Evolutionary conservation across 2,329 filamentous ascomycete genomes (phyloP), one percentile per base, ranked within the genome.

Genomic region (Colletotrichum scovillei): DNA sequence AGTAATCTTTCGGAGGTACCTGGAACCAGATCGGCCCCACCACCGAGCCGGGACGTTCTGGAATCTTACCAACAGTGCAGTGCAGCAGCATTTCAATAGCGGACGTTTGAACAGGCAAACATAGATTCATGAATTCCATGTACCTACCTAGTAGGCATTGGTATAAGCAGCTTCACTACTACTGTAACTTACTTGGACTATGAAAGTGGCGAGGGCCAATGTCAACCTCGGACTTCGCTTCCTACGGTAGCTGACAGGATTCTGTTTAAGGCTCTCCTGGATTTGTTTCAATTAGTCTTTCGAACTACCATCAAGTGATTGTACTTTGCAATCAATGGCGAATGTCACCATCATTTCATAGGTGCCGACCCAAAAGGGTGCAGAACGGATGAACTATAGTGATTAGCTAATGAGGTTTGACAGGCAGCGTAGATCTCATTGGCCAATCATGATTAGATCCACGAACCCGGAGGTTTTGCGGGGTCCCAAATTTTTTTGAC

Each of bases 401-500:
- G 49, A 63, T 72, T 72, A 72, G 52, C 53, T 72, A 72, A 72
- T 8, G 49, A 24, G 8, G 5, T 28, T 57, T 0, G 2, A 6
- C 60, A 30, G 49, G 32, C 1, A 52, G 26, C 30, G 38, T 46
- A 26, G 49, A 66, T 71, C 28, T 73, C 38, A 73, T 70, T 73
- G 71, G 22, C 67, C 71, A 73, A 73, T 71, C 71, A 73, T 4
- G 24, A 2, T 6, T 46, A 53, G 67, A 60, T 56, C 60, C 67
- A 63, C 19, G 1, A 66, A 46, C 56, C 56, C 49, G 53, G 49
- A 26, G 56, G 49, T 71, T 62, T 73, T 66, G 71, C 71, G 67
- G 70, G 71, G 71, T 71, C 67, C 71, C 56, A 58, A 73, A 73
- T 73, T 73, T 73, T 70, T 65, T 68, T 68, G 69, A 63, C 49